Evolutionary conservation across 768 basidiomycete species (phyloP).

Genomic region (Hemileccinum impolitum): DNA sequence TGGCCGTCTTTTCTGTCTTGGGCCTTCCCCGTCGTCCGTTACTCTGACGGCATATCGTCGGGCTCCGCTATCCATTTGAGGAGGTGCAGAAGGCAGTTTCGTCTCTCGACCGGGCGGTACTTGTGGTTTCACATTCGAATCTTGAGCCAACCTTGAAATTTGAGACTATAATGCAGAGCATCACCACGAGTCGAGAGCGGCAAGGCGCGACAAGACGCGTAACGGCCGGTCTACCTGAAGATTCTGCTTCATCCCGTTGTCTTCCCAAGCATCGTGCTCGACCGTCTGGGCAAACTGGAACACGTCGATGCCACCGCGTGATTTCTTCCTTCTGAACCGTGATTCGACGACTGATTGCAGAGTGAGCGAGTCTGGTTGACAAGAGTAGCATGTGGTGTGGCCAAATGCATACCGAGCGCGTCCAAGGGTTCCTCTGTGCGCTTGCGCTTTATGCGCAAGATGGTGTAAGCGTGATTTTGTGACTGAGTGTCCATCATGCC

Average conservation of each 20-base stretch:
- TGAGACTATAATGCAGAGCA: conserved; percentile 41
- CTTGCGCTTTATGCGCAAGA: conserved; percentile 80
- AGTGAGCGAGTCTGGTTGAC: conserved; percentile 13
- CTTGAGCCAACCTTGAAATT: conserved; percentile 51
- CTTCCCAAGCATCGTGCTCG: conserved; percentile 65
- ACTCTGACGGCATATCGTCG: conserved; percentile 50
- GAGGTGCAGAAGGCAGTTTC: conserved; percentile 7
- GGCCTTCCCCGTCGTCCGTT: conserved; percentile 11
- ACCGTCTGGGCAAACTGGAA: conserved; percentile 84
- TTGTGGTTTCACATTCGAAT: conserved; percentile 23
- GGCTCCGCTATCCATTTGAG: conserved; percentile 35
- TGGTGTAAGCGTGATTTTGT: conserved; percentile 51
- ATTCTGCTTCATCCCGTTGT: conserved; percentile 50
- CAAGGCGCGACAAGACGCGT: background rate
- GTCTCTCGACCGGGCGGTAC: conserved; percentile 15
- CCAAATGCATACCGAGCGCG: conserved; percentile 57
- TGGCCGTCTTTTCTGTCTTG: conserved; percentile 24
- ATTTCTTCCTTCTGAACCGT: conserved; percentile 56
- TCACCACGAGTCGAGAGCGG: background rate
- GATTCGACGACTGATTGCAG: conserved; percentile 57
- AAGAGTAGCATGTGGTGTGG: conserved; percentile 9
- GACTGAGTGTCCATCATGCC: conserved; percentile 20
- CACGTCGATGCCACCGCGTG: conserved; percentile 51
- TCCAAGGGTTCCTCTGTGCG: conserved; percentile 80
- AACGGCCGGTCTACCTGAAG: conserved; percentile 52